Evolutionary conservation across 1,139 yeast species (phyloP).

Genomic region (Taphrina confusa): DNA sequence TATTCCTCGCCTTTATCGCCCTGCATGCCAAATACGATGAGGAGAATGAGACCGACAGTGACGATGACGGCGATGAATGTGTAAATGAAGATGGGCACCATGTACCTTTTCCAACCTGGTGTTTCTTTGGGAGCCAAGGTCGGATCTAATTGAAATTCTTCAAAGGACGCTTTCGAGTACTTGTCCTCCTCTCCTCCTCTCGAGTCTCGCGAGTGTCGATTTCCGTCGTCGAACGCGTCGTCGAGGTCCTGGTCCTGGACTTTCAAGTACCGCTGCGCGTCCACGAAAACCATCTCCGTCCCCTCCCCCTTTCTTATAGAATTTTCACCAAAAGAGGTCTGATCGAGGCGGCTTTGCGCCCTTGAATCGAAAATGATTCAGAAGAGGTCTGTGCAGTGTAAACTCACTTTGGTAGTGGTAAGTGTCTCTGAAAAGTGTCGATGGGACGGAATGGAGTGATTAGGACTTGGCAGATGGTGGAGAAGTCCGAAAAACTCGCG

Average conservation of each 20-base stretch:
- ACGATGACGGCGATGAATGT: not conserved
- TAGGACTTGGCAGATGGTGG: no score
- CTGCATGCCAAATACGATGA: not conserved
- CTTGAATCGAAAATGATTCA: no score
- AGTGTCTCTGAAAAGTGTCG: no score
- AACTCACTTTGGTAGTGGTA: no score
- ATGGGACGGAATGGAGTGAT: no score
- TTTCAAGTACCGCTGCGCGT: conserved; percentile 12
- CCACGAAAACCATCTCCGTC: conserved; percentile 17
- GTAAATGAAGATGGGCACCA: not conserved
- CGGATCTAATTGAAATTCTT: conserved; percentile 10
- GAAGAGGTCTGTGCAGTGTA: no score
- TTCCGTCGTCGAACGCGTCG: conserved; percentile 9
- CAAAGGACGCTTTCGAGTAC: conserved; percentile 15
- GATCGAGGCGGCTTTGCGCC: no score
- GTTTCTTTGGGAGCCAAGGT: not conserved
- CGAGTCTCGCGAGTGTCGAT: not conserved
- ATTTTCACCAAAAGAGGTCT: no score
- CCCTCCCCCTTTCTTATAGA: no score
- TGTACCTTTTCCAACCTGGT: not conserved
- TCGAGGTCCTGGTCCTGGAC: conserved; percentile 21
- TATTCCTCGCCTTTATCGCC: no score
- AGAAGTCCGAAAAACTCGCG: no score
- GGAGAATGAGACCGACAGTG: not conserved
- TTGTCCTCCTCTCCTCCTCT: conserved; percentile 11